Base-by-base conservation (phyloP, 1,284 basidiomycete genomes). In the Megacollybia platyphylla region DNA sequence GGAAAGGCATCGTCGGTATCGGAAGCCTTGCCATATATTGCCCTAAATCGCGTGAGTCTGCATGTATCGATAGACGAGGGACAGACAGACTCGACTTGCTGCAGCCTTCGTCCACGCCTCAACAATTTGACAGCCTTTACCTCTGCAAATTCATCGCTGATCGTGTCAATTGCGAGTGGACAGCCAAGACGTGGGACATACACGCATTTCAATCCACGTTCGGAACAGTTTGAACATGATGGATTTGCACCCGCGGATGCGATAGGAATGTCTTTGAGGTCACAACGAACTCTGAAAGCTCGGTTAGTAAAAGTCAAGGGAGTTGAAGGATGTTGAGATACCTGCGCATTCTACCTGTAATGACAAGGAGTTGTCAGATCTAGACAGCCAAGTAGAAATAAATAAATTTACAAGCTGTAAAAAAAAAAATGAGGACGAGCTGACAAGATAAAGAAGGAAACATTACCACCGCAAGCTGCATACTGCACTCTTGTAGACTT, bases 101-200 rank as follows among this genome's bases (percentile, higher is more conserved):
- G 86, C 10, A 92, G 70, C 26, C 89, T 73, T 43, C 88, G 76
- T 18, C 88, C 88, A 35, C 87, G 76, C 42, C 88, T 68, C 11
- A 91, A 71, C 30, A 87, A 64, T 61, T 91, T 91, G 44, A 87
- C 86, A 2, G 86, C 82, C 55, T 90, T 91, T 41, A 89, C 76
- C 49, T 88, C 83, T 10, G 86, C 85, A 53, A 87, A 91, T 56
- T 87, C 87, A 57, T 92, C 88, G 24, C 87, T 91, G 58, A 6
- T 41, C 41, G 27, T 11, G 44, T 29, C 15, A 54, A 24, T 44
- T 26, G 48, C 39, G 27, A 37, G 26, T 24, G 13, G 28, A 35
- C 5, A 30, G 40, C 40, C 32, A 17, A 45, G 17, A 4, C 24
- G 26, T 40, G 9, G 7, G 18, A 28, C 60, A 45, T 53, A 74